Evolutionary conservation across 2,329 filamentous ascomycete genomes (phyloP), one percentile per base, ranked within the genome.

Genomic region (Ascochyta koolunga): DNA sequence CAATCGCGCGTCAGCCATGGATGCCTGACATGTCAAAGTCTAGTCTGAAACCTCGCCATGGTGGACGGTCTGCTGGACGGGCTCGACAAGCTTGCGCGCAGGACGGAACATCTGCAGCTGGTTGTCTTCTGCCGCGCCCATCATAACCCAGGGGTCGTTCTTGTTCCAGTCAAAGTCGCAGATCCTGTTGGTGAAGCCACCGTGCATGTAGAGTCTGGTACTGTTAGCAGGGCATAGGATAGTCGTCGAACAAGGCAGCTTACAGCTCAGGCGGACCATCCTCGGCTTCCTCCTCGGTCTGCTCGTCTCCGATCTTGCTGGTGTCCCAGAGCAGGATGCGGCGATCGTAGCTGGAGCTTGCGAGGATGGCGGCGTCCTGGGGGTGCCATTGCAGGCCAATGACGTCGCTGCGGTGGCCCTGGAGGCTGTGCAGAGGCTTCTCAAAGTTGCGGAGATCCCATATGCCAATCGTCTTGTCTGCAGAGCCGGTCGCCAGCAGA

Each of bases 81-180:
- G 67, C 61, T 76, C 68, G 15, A 75, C 72, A 24, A 76, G 66
- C 42, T 73, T 73, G 50, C 72, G 67, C 15, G 67, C 64, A 2
- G 76, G 74, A 16, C 73, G 72, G 76, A 80, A 98, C 65, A 97
- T 90, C 77, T 99, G 95, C 59, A 99, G 84, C 62, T 98, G 81
- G 71, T 99, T 99, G 78, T 99, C 95, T 73, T 99, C 96, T 0
- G 93, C 95, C 15, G 95, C 93, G 57, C 90, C 96, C 74, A 92
- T 93, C 63, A 99, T 90, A 50, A 97, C 86, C 96, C 96, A 99
- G 4, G 93, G 93, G 68, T 97, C 92, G 72, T 96, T 96, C 64
- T 87, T 86, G 76, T 99, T 99, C 93, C 93, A 99, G 77, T 89
- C 93, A 71, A 99, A 99, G 76, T 99, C 96, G 31, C 91, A 92